Base-by-base conservation (phyloP, 2,329 filamentous ascomycete species). In the Allantophomopsis cytisporea region DNA sequence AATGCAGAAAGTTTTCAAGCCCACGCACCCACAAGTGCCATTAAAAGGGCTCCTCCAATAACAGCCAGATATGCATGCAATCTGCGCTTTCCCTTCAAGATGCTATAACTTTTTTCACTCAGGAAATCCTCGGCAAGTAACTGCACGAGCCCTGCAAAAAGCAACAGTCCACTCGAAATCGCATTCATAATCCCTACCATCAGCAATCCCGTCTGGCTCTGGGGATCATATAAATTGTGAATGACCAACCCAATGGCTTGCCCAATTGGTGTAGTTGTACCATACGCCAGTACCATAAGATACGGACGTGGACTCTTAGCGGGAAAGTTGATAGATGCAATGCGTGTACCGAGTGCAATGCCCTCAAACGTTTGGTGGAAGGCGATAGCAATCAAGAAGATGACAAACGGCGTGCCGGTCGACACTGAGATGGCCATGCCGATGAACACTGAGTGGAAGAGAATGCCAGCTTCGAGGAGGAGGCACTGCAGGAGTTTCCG, bases 361-460 rank as follows among this genome's bases (percentile, higher is more conserved):
- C 86, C 86, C 61, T 94, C 86, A 47, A 94, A 94, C 1, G 83
- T 86, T 61, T 94, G 83, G 53, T 91, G 84, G 59, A 89, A 88
- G 47, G 74, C 76, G 45, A 91, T 87, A 37, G 84, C 84, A 21
- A 88, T 68, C 0, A 91, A 65, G 46, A 91, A 83, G 11, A 89
- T 81, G 33, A 85, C 65, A 53, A 91, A 91, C 1, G 81, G 76
- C 0, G 83, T 80, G 0, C 83, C 83, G 0, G 82, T 86, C 0
- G 84, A 79, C 1, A 91, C 84, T 1, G 81, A 86, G 21, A 91
- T 69, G 4, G 84, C 83, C 82, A 89, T 88, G 45, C 84, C 84
- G 50, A 91, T 89, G 53, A 91, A 91, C 39, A 91, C 69, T 52
- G 77, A 83, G 62, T 91, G 84, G 55, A 89, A 89, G 13, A 91